Conservation (phyloP, 768 basidiomycete species). For the Trametes coccinea region DNA sequence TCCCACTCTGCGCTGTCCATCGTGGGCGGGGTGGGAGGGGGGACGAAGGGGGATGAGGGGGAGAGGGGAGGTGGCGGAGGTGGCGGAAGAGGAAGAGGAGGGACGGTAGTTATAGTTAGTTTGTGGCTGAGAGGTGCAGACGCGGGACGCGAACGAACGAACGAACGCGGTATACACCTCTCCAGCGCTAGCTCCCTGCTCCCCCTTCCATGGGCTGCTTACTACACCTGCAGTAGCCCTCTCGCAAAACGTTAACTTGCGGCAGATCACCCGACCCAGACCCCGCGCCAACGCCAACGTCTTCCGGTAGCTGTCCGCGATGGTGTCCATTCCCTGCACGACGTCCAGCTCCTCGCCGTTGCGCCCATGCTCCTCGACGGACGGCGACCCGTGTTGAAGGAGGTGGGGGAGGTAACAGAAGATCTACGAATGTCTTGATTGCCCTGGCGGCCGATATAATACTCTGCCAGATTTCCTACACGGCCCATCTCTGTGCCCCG, state of each 20-base stretch:
- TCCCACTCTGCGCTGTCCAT: constrained; percentile 31
- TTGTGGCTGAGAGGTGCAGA: neutral
- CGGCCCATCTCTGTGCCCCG: too few relatives aligned
- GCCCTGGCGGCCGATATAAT: too few relatives aligned
- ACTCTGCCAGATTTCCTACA: too few relatives aligned
- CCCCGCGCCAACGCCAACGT: neutral
- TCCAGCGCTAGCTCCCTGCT: too few relatives aligned
- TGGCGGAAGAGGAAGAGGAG: neutral
- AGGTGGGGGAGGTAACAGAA: too few relatives aligned
- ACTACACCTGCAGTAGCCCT: too few relatives aligned
- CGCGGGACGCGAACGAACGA: neutral
- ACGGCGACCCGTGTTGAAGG: too few relatives aligned
- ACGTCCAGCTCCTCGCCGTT: neutral
- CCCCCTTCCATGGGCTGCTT: too few relatives aligned
- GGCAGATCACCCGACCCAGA: neutral
- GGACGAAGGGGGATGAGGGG: neutral
- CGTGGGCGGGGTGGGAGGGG: neutral
- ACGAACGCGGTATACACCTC: too few relatives aligned
- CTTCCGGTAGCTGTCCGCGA: neutral
- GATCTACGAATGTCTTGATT: too few relatives aligned
- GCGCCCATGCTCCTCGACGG: neutral
- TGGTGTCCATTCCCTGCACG: neutral
- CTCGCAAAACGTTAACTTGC: neutral
- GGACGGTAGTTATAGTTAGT: neutral
- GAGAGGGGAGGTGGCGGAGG: neutral